Evolutionary conservation across 2,329 filamentous ascomycete genomes (phyloP), one percentile per base, ranked within the genome.

Genomic region (Tolypocladium album): DNA sequence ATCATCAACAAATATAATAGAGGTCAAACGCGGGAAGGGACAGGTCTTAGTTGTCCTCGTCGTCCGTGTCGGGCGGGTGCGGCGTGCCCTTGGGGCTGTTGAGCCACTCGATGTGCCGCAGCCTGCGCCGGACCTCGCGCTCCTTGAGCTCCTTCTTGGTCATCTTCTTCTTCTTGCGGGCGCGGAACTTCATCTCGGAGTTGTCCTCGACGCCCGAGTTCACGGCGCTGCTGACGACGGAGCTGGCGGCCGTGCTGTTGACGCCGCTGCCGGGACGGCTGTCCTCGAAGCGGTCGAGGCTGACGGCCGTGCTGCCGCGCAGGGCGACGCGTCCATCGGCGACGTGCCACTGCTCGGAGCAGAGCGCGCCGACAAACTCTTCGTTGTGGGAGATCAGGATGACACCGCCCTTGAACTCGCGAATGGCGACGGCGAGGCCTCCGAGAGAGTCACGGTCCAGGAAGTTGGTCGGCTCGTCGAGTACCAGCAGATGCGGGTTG

Each of bases 311-410:
- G 71, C 87, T 85, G 67, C 90, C 91, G 72, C 91, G 91, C 76
- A 92, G 88, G 2, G 90, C 89, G 62, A 99, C 88, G 57, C 88
- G 87, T 2, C 94, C 94, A 68, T 93, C 90, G 59, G 85, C 87
- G 65, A 99, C 90, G 75, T 95, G 89, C 90, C 94, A 96, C 76
- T 97, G 92, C 79, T 99, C 95, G 4, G 89, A 90, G 76, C 94
- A 94, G 13, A 99, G 86, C 3, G 93, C 93, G 61, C 93, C 92
- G 58, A 99, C 92, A 70, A 99, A 99, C 75, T 99, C 94, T 72
- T 97, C 92, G 83, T 99, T 97, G 79, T 99, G 94, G 63, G 92
- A 97, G 76, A 99, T 99, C 87, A 99, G 96, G 65, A 99, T 92
- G 2, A 99, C 94, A 75, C 94, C 94, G 66, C 94, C 94, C 80